Base-by-base conservation (phyloP, 352 stramenopile species). In the Globisporangium cederbergense region DNA sequence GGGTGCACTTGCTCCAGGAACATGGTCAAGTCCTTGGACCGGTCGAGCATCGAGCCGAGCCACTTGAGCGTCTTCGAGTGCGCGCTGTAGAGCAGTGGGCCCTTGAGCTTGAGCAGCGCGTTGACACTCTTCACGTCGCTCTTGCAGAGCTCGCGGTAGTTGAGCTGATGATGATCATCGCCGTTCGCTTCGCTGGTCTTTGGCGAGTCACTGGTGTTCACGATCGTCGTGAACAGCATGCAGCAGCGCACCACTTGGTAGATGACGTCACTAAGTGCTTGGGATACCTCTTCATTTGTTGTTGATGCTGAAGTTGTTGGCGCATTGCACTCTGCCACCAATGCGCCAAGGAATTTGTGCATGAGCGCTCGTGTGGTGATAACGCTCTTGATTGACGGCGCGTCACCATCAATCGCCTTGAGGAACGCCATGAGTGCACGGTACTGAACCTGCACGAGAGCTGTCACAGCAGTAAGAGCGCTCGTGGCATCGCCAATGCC, bases 21-120 rank as follows among this genome's bases (percentile, higher is more conserved):
- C 16, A 71, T 67, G 0, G 75, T 82, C 7, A 93, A 46, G 64
- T 88, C 72, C 11, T 66, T 70, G 0, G 85, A 86, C 18, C 73
- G 70, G 73, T 91, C 81, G 3, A 93, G 75, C 75, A 91, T 90
- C 7, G 74, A 83, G 20, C 86, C 86, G 0, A 95, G 66, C 86
- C 86, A 95, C 50, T 95, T 95, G 7, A 95, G 68, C 0, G 70
- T 72, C 61, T 90, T 88, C 0, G 77, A 83, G 32, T 85, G 77
- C 16, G 69, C 74, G 3, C 50, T 65, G 14, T 65, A 64, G 1
- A 86, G 56, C 7, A 67, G 47, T 1, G 60, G 54, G 3, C 71
- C 61, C 42, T 76, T 76, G 20, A 75, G 73, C 16, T 70, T 71
- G 3, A 92, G 65, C 30, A 90, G 38, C 7, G 60, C 64, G 0